Conservation (phyloP, 2,329 filamentous ascomycete species). For the Chrysoporthe cubensis region DNA sequence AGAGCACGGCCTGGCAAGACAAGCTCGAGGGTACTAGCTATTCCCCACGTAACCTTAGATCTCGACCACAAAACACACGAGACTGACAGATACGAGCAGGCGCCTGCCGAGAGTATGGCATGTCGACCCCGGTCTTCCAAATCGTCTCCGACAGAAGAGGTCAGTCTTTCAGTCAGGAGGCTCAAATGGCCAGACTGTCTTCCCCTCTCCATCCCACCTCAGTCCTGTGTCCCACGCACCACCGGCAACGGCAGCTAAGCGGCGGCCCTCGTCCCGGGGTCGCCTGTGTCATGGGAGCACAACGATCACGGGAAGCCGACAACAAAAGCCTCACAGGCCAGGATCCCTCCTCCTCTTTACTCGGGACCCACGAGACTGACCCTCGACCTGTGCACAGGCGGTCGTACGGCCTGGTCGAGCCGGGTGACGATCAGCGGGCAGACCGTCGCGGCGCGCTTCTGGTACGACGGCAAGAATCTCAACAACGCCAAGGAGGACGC, state of each 20-base stretch:
- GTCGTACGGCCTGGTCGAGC: slow-evolving; percentile 89
- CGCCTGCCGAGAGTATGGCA: slow-evolving; percentile 37
- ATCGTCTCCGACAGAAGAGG: slow-evolving; percentile 42
- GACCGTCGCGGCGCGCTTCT: slow-evolving; percentile 74
- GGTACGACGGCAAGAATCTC: slow-evolving; percentile 88
- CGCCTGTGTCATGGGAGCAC: neutral
- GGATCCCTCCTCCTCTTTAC: neutral
- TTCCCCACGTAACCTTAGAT: neutral
- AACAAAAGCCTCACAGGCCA: neutral
- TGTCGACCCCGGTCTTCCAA: slow-evolving; percentile 38
- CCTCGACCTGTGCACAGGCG: slow-evolving; percentile 57
- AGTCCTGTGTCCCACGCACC: slow-evolving; percentile 34
- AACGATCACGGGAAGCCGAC: neutral
- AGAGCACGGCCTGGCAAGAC: slow-evolving; percentile 38
- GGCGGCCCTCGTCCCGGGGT: neutral
- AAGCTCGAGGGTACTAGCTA: slow-evolving; percentile 34
- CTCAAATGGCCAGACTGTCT: neutral
- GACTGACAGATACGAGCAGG: slow-evolving; percentile 32
- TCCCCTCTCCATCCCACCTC: neutral
- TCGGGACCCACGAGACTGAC: slow-evolving; percentile 13
- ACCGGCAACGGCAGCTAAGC: slow-evolving; percentile 4
- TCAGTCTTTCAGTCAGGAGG: slow-evolving; percentile 29
- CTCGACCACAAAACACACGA: neutral
- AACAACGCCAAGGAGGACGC: slow-evolving; percentile 90
- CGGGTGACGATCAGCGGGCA: slow-evolving; percentile 72